Evolutionary conservation across 331 rosid species (phyloP).

Genomic region (Erythrophleum ivorense): DNA sequence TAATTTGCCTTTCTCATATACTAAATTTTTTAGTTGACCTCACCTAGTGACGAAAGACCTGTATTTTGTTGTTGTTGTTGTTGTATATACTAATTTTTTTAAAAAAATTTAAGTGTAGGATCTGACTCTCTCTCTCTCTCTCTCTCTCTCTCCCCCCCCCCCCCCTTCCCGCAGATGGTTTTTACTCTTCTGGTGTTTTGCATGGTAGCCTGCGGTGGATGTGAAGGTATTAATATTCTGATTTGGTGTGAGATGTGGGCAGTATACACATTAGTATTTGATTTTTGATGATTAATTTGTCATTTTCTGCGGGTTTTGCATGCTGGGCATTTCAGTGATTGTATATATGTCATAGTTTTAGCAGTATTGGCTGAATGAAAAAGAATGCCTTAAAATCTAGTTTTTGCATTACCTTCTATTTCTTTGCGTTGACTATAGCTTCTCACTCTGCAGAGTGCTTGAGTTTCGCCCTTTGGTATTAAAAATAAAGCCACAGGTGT

Average conservation of each 20-base stretch:
- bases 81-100: neutral
- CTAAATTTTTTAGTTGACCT: neutral
- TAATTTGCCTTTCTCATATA: constrained; percentile 28
- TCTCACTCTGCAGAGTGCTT: constrained; percentile 40
- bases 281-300: constrained; percentile 50
- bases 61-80: no score
- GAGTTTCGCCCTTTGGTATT: constrained; percentile 25
- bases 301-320: constrained; percentile 51
- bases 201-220: constrained; percentile 54
- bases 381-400: constrained; percentile 38
- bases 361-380: constrained; percentile 55
- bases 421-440: constrained; percentile 15
- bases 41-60: no score
- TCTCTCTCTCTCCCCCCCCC: neutral
- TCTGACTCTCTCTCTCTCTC: constrained; percentile 34
- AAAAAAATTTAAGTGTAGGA: constrained; percentile 26
- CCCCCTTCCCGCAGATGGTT: constrained; percentile 44
- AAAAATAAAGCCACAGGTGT: constrained; percentile 26
- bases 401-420: constrained; percentile 34
- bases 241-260: constrained; percentile 54
- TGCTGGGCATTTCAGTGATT: constrained; percentile 52
- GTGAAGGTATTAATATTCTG: constrained; percentile 52
- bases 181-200: constrained; percentile 48
- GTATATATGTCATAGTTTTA: constrained; percentile 61
- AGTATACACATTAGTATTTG: constrained; percentile 53